Conservation (phyloP, 2,329 filamentous ascomycete genomes). For the Colletotrichum noveboracense region DNA sequence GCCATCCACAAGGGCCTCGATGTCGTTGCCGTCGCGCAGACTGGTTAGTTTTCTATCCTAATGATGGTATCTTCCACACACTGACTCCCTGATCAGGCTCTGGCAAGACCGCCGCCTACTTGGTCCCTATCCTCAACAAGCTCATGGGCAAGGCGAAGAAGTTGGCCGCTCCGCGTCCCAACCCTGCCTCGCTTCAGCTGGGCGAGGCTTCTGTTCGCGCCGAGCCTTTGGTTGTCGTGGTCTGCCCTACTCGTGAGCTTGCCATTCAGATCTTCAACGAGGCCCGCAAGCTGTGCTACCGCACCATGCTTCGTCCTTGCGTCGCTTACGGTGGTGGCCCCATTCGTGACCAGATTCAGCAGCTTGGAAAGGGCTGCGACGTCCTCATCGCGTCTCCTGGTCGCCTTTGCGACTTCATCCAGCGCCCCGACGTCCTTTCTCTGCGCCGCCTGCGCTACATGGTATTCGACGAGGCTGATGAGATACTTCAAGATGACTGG, state of each 20-base stretch:
- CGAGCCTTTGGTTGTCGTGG: conserved; percentile 86
- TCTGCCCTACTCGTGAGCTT: conserved; percentile 88
- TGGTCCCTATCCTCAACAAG: conserved; percentile 87
- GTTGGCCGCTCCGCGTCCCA: conserved; percentile 78
- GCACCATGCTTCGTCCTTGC: conserved; percentile 91
- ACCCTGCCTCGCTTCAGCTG: conserved; percentile 59
- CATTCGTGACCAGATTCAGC: conserved; percentile 68
- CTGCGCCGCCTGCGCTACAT: conserved; percentile 79
- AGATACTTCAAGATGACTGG: conserved; percentile 86
- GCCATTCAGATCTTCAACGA: conserved; percentile 96
- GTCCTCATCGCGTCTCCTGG: conserved; percentile 88
- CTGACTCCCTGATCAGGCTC: conserved; percentile 65
- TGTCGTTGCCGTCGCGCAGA: conserved; percentile 89
- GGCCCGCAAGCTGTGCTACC: conserved; percentile 89
- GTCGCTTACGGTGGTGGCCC: conserved; percentile 88
- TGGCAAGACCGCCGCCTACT: conserved; percentile 92
- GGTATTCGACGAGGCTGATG: conserved; percentile 93
- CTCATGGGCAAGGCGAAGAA: conserved; percentile 97
- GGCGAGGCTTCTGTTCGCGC: conserved; percentile 63
- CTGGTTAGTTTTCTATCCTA: conserved; percentile 63
- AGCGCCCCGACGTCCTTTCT: conserved; percentile 70
- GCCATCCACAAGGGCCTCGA: conserved; percentile 79
- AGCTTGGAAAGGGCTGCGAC: conserved; percentile 86
- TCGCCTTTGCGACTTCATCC: conserved; percentile 84
- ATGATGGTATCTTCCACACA: conserved; percentile 1